Evolutionary conservation across 1,284 basidiomycete species (phyloP).

Genomic region (Fomitopsis schrenkii): DNA sequence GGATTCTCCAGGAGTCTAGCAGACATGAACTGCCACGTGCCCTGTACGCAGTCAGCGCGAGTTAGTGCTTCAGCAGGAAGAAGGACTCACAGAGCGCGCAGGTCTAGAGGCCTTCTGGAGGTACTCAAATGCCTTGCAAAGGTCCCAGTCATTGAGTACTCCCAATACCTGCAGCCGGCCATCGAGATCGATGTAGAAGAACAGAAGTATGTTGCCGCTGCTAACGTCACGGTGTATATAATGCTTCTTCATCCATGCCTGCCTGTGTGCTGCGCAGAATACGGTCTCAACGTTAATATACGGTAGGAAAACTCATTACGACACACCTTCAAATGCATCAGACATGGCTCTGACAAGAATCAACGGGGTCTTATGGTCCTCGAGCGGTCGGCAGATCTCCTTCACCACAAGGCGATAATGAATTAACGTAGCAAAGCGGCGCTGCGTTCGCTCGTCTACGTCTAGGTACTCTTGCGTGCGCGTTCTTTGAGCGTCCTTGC

Average conservation of each 20-base stretch:
- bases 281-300: neutral
- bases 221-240: conserved; percentile 6
- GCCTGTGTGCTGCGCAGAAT: neutral
- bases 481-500: neutral
- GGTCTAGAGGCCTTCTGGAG: neutral
- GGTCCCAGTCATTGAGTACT: conserved; percentile 5
- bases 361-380: neutral
- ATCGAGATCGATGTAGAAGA: neutral
- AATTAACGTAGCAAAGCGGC: neutral
- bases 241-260: neutral
- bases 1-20: neutral
- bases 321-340: conserved; percentile 5
- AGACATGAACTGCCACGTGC: conserved; percentile 13
- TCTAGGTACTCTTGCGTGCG: neutral
- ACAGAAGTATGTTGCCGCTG: conserved; percentile 2
- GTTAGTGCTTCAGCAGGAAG: neutral
- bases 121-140: neutral
- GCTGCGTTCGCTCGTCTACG: neutral
- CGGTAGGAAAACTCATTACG: neutral
- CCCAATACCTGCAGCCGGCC: neutral
- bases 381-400: conserved; percentile 6
- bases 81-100: neutral
- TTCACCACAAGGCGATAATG: conserved; percentile 7
- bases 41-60: neutral
- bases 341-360: neutral